Evolutionary conservation across 1,284 basidiomycete genomes (phyloP), one percentile per base, ranked within the genome.

Genomic region (Lentinula novae-zelandiae): DNA sequence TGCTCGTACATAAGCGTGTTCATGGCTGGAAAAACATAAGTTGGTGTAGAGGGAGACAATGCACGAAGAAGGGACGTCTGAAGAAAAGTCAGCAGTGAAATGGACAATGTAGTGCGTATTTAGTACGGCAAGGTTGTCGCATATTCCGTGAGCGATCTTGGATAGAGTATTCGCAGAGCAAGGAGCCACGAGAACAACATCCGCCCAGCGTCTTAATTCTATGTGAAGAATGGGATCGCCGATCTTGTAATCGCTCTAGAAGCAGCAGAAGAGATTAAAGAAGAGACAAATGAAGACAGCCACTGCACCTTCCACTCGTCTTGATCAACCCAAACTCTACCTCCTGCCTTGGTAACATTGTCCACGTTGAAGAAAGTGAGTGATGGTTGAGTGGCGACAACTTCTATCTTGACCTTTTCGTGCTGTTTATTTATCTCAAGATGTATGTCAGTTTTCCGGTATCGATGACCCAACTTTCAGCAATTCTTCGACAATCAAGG

Each of bases 1-100:
- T 99, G 95, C 64, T 92, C 83, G 71, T 92, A 98, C 96, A 99
- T 98, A 65, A 93, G 79, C 5, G 96, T 98, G 73, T 99, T 99
- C 96, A 98, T 99, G 0, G 97, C 96, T 2, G 96, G 97, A 69
- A 96, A 98, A 36, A 98, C 75, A 67, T 90, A 91, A 15, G 93
- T 94, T 1, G 91, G 90, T 0, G 91, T 96, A 2, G 81, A 81
- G 0, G 93, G 89, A 7, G 89, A 79, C 0, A 97, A 78, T 0
- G 96, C 96, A 15, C 96, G 88, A 62, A 99, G 82, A 8, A 98
- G 78, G 5, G 92, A 95, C 1, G 95, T 96, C 94, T 96, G 63
- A 57, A n/a, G 12, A 51, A 10, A 50, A 58, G 12, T 38, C 8
- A 38, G 36, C 12, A 9, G 5, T 15, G 22, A 42, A n/a, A 60